Percentiles rank a stretch among this genome's conserved stretches.
These are phyloP conservation scores for Penicillium corylophilum DNA, from an alignment of 2,329 filamentous ascomycete species.

Conservation along the genomic window DNA sequence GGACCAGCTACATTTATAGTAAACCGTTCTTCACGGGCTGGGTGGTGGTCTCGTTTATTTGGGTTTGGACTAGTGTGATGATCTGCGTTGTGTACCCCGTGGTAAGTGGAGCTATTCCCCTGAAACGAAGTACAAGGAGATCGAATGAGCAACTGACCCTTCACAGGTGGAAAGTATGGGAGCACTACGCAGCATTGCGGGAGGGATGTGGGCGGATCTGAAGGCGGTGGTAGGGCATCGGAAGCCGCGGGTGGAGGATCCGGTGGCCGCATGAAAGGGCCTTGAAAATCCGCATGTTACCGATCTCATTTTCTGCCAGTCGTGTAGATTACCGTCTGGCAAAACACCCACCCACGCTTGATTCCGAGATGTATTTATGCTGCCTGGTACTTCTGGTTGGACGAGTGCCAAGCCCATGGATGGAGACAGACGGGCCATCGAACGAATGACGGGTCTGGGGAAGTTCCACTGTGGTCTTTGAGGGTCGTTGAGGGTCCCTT, in stretches of 20 bases:
- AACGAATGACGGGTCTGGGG: background rate
- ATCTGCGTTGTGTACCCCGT: slow-evolving; percentile 44
- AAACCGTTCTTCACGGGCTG: slow-evolving; percentile 39
- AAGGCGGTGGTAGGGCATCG: slow-evolving; percentile 7
- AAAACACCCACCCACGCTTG: background rate
- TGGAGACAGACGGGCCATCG: background rate
- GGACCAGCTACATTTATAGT: slow-evolving; percentile 38
- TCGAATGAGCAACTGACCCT: background rate
- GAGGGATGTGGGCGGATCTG: slow-evolving; percentile 19
- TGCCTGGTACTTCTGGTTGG: background rate
- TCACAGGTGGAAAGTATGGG: slow-evolving; percentile 33
- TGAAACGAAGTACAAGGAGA: background rate
- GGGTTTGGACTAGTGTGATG: slow-evolving; percentile 40
- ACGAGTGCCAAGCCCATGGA: background rate
- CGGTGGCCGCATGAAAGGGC: background rate
- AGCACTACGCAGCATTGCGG: slow-evolving; percentile 30
- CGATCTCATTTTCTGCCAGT: background rate
- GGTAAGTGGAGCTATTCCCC: slow-evolving; percentile 5
- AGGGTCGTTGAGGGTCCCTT: too few species aligned
- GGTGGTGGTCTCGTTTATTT: slow-evolving; percentile 43
- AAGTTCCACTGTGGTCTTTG: background rate
- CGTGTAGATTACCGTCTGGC: background rate
- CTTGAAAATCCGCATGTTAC: background rate
- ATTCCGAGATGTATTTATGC: background rate
- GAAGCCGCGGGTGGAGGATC: background rate